Evolutionary conservation across 208 protist species (phyloP).

Genomic region (Acanthamoeba lenticulata): DNA sequence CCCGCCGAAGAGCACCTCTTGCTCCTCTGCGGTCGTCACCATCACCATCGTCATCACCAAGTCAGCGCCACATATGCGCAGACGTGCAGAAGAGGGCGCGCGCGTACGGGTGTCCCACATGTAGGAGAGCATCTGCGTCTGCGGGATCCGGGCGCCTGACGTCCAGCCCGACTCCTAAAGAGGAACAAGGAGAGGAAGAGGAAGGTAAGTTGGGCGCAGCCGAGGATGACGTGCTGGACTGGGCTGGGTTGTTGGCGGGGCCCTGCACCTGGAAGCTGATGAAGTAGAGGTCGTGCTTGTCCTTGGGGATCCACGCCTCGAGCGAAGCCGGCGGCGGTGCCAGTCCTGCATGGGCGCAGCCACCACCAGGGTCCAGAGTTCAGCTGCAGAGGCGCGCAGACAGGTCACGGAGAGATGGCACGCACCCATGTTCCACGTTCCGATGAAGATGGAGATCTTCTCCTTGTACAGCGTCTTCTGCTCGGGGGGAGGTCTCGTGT

Average conservation of each 20-base stretch:
- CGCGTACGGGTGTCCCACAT: constrained; percentile 57
- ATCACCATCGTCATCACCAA: neutral
- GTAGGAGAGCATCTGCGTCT: constrained; percentile 53
- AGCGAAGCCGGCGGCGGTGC: constrained; percentile 57
- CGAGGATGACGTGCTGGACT: neutral
- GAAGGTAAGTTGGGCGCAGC: no score
- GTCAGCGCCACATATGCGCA: neutral
- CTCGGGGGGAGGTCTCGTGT: neutral
- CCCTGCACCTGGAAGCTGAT: constrained; percentile 67
- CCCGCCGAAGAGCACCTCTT: constrained; percentile 52
- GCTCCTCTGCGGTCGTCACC: neutral
- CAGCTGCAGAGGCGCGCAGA: neutral
- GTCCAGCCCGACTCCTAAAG: constrained; percentile 57
- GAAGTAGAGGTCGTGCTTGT: constrained; percentile 62
- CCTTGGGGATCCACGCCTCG: constrained; percentile 57
- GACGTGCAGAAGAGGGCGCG: neutral
- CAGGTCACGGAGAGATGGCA: neutral
- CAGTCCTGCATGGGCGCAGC: neutral
- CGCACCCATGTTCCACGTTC: constrained; percentile 49
- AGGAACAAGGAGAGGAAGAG: no score
- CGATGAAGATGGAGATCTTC: constrained; percentile 47
- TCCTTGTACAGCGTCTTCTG: constrained; percentile 46
- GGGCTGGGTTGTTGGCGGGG: no score
- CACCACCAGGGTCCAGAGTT: neutral
- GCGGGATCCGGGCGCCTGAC: constrained; percentile 17